Conservation (phyloP, 139 green algal species). For the Micractinium sp. region DNA sequence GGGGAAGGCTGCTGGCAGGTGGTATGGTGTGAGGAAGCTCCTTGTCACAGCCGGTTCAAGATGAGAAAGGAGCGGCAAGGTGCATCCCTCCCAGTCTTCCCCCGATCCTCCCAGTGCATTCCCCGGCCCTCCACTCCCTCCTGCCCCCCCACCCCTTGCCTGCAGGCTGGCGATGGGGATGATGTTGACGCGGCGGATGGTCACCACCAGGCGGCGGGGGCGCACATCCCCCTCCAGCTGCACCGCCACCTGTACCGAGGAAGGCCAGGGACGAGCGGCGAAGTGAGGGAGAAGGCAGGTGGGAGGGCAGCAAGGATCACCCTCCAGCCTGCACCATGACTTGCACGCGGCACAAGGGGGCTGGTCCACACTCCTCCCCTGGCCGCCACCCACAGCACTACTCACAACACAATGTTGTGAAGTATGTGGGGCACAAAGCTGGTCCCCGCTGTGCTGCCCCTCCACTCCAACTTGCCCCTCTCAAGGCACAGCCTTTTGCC, state of each 20-base stretch:
- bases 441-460: too few relatives aligned
- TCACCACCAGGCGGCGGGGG: constrained; percentile 32
- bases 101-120: too few relatives aligned
- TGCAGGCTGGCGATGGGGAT: constrained; percentile 28
- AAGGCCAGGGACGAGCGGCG: too few relatives aligned
- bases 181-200: constrained; percentile 36
- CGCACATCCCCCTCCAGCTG: constrained; percentile 21
- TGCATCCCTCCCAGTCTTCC: too few relatives aligned
- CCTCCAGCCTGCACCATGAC: not conserved
- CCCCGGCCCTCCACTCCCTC: not conserved
- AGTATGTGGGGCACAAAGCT: too few relatives aligned
- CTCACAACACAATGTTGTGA: not conserved
- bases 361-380: not conserved
- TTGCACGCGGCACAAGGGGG: not conserved
- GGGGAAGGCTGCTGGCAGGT: too few relatives aligned
- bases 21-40: too few relatives aligned
- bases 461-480: too few relatives aligned
- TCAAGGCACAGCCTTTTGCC: not conserved
- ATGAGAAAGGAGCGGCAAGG: not conserved
- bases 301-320: not conserved
- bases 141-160: not conserved
- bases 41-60: too few relatives aligned
- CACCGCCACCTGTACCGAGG: constrained; percentile 30
- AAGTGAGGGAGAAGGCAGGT: too few relatives aligned
- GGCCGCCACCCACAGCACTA: too few relatives aligned